Conservation (phyloP, 2,329 filamentous ascomycete genomes). For the Emergomyces africanus region DNA sequence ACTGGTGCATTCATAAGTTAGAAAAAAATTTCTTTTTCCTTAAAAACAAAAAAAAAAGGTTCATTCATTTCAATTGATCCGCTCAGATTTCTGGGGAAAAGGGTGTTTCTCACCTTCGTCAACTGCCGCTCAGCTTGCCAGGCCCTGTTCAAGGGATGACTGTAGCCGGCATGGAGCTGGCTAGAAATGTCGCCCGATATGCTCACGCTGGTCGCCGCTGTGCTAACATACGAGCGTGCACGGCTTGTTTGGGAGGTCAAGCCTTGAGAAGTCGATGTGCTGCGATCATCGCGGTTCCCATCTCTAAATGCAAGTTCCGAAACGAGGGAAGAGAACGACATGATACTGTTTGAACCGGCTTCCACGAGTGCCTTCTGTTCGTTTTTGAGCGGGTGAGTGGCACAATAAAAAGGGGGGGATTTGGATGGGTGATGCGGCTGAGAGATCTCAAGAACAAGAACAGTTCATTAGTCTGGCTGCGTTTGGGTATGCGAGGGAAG, state of each 20-base stretch:
- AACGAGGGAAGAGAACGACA: slow-evolving; percentile 40
- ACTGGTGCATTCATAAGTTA: slow-evolving; percentile 38
- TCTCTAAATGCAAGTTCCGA: slow-evolving; percentile 38
- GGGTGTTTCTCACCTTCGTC: slow-evolving; percentile 52
- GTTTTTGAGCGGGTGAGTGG: neutral
- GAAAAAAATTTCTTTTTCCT: neutral
- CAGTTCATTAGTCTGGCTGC: neutral
- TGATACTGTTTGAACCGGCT: slow-evolving; percentile 11
- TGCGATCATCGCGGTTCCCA: slow-evolving; percentile 27
- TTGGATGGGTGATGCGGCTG: neutral
- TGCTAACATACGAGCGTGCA: slow-evolving; percentile 34
- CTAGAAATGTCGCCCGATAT: slow-evolving; percentile 59
- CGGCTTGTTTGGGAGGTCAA: slow-evolving; percentile 25
- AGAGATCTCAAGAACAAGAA: neutral
- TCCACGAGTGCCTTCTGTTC: neutral
- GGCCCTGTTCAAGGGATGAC: slow-evolving; percentile 62
- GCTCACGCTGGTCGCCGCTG: slow-evolving; percentile 38
- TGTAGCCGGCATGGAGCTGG: slow-evolving; percentile 72
- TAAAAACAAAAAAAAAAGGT: too few relatives aligned
- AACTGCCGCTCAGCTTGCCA: slow-evolving; percentile 79
- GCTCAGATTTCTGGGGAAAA: neutral
- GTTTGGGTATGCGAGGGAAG: neutral
- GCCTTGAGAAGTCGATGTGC: slow-evolving; percentile 29
- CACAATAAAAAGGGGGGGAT: neutral
- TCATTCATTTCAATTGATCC: neutral